phyloP scores from a whole-genome alignment of 2,329 filamentous ascomycete genomes.

The Botrytis squamosa region DNA sequence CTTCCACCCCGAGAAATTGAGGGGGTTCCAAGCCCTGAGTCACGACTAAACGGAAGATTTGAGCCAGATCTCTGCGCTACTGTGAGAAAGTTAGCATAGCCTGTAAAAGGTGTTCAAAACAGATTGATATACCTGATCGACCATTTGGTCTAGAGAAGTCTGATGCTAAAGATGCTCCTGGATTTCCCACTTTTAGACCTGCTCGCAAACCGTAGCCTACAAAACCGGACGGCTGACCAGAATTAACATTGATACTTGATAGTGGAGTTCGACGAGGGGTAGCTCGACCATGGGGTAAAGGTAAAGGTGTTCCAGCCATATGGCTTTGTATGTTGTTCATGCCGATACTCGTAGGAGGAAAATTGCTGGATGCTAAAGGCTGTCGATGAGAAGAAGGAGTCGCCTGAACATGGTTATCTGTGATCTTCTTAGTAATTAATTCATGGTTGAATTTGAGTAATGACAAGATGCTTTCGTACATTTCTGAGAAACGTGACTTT shows the following conservation, averaged over 20 bases:
- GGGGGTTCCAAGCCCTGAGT: slow-evolving; percentile 25
- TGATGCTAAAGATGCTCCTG: slow-evolving; percentile 22
- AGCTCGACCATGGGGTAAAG: slow-evolving; percentile 24
- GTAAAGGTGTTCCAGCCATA: slow-evolving; percentile 27
- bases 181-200: slow-evolving; percentile 39
- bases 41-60: slow-evolving; percentile 22
- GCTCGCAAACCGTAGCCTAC: slow-evolving; percentile 40
- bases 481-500: slow-evolving; percentile 5
- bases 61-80: slow-evolving; percentile 33
- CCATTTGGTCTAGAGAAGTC: slow-evolving; percentile 27
- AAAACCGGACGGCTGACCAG: slow-evolving; percentile 29
- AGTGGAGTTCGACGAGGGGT: slow-evolving; percentile 31
- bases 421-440: not conserved
- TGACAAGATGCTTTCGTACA: slow-evolving; percentile 23
- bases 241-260: slow-evolving; percentile 27
- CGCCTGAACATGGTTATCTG: slow-evolving; percentile 32
- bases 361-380: slow-evolving; percentile 26
- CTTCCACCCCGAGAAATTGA: slow-evolving; percentile 17
- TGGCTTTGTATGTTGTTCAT: slow-evolving; percentile 27
- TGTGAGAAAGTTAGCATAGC: slow-evolving; percentile 20
- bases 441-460: too few relatives aligned
- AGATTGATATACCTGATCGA: slow-evolving; percentile 33
- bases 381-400: slow-evolving; percentile 39
- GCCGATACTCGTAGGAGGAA: slow-evolving; percentile 25
- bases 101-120: not conserved